Conservation (phyloP, 495 filamentous ascomycete species). For the Haplographium delicatum region DNA sequence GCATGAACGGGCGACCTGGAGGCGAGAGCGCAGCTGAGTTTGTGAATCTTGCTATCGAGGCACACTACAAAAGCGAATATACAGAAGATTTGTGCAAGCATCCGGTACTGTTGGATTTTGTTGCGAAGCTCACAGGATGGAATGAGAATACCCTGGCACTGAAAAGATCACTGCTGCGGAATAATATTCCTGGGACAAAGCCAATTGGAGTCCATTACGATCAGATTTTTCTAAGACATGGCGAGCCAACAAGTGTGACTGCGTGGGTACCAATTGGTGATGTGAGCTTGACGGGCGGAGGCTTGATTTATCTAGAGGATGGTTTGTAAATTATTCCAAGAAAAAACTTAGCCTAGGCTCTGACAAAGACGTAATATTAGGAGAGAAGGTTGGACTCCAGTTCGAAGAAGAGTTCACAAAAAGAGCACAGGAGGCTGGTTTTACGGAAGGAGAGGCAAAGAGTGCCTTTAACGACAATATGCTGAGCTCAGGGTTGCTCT, state of each 20-base stretch:
- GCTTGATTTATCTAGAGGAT: slow-evolving; percentile 56
- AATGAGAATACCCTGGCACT: slow-evolving; percentile 42
- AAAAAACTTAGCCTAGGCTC: no score
- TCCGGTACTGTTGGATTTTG: slow-evolving; percentile 44
- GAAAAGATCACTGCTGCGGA: slow-evolving; percentile 40
- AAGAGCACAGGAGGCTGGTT: slow-evolving; percentile 36
- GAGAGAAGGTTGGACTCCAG: slow-evolving; percentile 32
- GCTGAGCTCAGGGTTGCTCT: slow-evolving; percentile 41
- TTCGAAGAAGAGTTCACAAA: slow-evolving; percentile 45
- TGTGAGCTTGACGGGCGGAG: slow-evolving; percentile 49
- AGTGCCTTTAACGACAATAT: slow-evolving; percentile 54
- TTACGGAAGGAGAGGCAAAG: slow-evolving; percentile 46
- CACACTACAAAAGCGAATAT: slow-evolving; percentile 52
- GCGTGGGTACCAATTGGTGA: slow-evolving; percentile 63
- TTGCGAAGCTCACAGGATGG: slow-evolving; percentile 51
- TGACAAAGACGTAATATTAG: no score
- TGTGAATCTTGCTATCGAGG: slow-evolving; percentile 47
- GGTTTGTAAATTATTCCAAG: no score
- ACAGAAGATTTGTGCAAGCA: slow-evolving; percentile 51
- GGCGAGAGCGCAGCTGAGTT: slow-evolving; percentile 34
- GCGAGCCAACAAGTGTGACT: slow-evolving; percentile 50
- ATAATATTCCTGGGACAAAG: slow-evolving; percentile 53
- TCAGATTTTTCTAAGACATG: slow-evolving; percentile 55
- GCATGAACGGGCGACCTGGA: slow-evolving; percentile 45
- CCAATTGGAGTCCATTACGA: slow-evolving; percentile 61